Conservation (phyloP, 1,284 basidiomycete species). For the Fomitopsis pinicola region DNA sequence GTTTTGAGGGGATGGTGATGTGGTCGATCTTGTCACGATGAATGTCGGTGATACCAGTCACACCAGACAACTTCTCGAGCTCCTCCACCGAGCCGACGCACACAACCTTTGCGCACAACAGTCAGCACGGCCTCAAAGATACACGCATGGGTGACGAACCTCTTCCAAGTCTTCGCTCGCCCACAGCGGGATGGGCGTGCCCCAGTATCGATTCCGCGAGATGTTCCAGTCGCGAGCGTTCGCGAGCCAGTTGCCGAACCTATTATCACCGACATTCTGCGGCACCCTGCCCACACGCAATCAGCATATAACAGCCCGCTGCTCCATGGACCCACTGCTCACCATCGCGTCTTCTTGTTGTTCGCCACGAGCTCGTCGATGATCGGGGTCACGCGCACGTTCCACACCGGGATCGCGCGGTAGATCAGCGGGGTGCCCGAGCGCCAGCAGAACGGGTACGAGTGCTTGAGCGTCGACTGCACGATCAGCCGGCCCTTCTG, state of each 20-base stretch:
- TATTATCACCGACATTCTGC: slow-evolving; percentile 82
- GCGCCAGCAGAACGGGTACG: slow-evolving; percentile 98
- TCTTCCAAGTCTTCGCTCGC: slow-evolving; percentile 92
- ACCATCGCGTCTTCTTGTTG: slow-evolving; percentile 92
- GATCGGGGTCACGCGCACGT: slow-evolving; percentile 85
- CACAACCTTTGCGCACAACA: slow-evolving; percentile 56
- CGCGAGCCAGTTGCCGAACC: slow-evolving; percentile 96
- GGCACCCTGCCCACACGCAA: slow-evolving; percentile 69
- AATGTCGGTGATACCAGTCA: slow-evolving; percentile 84
- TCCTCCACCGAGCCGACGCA: slow-evolving; percentile 88
- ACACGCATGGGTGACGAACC: slow-evolving; percentile 36
- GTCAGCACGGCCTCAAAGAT: background rate
- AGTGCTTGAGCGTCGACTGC: slow-evolving; percentile 84
- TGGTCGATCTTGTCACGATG: slow-evolving; percentile 58
- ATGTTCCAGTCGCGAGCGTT: slow-evolving; percentile 99
- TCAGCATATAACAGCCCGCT: slow-evolving; percentile 1
- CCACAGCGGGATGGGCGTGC: slow-evolving; percentile 97
- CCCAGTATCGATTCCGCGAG: slow-evolving; percentile 99
- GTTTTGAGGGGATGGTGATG: slow-evolving; percentile 92
- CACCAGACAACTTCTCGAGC: slow-evolving; percentile 85
- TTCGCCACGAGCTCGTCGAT: slow-evolving; percentile 86
- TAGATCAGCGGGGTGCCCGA: slow-evolving; percentile 96
- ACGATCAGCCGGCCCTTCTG: slow-evolving; percentile 86
- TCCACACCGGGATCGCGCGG: slow-evolving; percentile 96
- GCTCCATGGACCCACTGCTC: slow-evolving; percentile 13